A percentile compares a stretch with the other conserved stretches of the same genome.
These are phyloP conservation scores for Sanguinoderma infundibulare DNA, from an alignment of 1,284 basidiomycete species.

Conservation along the genomic window DNA sequence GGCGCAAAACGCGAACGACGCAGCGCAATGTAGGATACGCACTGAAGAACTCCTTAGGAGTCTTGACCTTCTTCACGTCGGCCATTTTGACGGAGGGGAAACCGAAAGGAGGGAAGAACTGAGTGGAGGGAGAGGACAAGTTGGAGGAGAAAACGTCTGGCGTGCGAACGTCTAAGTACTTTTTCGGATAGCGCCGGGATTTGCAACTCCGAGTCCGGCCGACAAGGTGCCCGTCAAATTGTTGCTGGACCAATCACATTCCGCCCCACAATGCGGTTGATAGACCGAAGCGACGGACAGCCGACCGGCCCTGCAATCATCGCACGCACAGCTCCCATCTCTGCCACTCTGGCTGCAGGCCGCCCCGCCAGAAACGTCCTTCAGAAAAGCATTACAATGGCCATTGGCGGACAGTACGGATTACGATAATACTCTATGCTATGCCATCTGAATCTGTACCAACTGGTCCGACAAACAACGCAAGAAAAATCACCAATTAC, in stretches of 20 bases:
- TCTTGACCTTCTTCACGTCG: constrained; percentile 77
- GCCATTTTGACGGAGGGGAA: constrained; percentile 66
- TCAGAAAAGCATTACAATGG: constrained; percentile 12
- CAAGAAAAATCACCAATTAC: constrained; percentile 15
- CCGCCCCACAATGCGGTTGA: background rate
- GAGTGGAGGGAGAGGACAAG: constrained; percentile 52
- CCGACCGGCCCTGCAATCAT: constrained; percentile 10
- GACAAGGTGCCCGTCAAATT: constrained; percentile 22
- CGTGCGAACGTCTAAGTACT: constrained; percentile 34
- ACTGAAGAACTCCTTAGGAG: constrained; percentile 82
- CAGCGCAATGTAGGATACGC: constrained; percentile 37
- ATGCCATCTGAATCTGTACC: constrained; percentile 16
- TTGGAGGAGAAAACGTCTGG: constrained; percentile 36
- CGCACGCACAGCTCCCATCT: background rate
- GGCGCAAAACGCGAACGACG: constrained; percentile 11
- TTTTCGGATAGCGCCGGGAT: constrained; percentile 31
- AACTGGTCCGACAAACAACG: constrained; percentile 9
- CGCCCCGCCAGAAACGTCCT: background rate
- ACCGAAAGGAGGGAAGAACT: constrained; percentile 42
- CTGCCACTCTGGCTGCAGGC: background rate
- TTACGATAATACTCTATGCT: constrained; percentile 19
- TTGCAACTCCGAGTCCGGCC: constrained; percentile 29
- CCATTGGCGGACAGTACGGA: constrained; percentile 5
- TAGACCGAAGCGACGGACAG: background rate
- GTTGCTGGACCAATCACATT: constrained; percentile 24